Base-by-base conservation (phyloP, 495 filamentous ascomycete genomes). In the Xylaria intraflava region DNA sequence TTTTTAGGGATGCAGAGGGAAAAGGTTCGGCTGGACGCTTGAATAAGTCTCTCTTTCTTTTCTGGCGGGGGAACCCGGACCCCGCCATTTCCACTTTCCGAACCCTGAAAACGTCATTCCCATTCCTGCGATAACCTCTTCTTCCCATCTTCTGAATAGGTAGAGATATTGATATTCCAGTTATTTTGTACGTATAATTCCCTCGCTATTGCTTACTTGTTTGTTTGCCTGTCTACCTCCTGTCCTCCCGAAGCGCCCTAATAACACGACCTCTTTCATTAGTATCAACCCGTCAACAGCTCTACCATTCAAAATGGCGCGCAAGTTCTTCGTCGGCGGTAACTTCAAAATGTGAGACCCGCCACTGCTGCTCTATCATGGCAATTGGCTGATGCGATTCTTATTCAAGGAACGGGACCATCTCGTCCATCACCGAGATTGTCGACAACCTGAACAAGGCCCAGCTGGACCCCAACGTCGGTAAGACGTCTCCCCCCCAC, bases 241-340 rank as follows among this genome's bases (percentile, higher is more conserved):
- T 6, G 2, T 20, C 22, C 20, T 22, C 17, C 1, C 20, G 12
- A 24, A n/a, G 9, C 12, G 24, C n/a, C 11, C 41, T 26, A 24
- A 9, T 24, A 11, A 26, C 23, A 43, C 19, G 11, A 40, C 20
- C 2, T 22, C 33, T 27, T 38, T 14, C 8, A 40, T 23, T 10
- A 48, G 11, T 29, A 42, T 50, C 14, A 49, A 12, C 38, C 16
- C n/a, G n/a, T n/a, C n/a, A 23, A n/a, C 23, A 42, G 5, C 7
- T 39, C 30, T 17, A 48, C 1, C 40, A 27, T 39, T 50, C 71
- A 82, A 43, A 65, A 96, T 95, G 90, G 78, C 83, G 76, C 92
- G 93, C 78, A 87, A 90, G 84, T 98, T 96, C 82, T 96, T 98
- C 76, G 89, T 98, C 69, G 93, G 93, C 70, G 93, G 93, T 68